Percentiles rank a stretch among this genome's conserved stretches.
Evolutionary conservation across 306 rosid genomes (phyloP).

Genomic region (Prunus campanulata): DNA sequence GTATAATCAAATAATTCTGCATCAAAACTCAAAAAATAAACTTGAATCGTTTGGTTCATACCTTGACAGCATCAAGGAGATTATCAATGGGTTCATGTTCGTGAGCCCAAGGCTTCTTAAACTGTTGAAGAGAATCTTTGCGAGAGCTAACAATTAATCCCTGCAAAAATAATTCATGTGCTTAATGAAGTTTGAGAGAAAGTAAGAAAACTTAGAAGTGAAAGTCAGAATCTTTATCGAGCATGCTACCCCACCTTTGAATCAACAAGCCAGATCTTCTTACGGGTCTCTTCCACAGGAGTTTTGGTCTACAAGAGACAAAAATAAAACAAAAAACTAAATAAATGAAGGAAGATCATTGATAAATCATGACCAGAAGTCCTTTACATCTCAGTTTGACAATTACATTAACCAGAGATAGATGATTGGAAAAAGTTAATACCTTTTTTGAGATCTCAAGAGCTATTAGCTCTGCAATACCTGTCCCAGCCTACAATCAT

Average conservation of each 20-base stretch:
- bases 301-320: conserved; percentile 46
- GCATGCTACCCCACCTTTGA: conserved; percentile 53
- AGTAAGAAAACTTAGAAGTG: neutral
- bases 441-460: conserved; percentile 83
- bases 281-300: conserved; percentile 79
- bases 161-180: conserved; percentile 38
- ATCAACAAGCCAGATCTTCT: conserved; percentile 92
- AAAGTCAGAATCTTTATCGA: neutral
- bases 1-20: neutral
- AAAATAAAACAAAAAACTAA: neutral
- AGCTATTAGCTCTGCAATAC: conserved; percentile 93
- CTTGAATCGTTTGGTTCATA: conserved; percentile 9
- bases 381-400: neutral
- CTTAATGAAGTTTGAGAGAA: neutral
- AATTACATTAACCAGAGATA: conserved; percentile 5
- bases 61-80: conserved; percentile 81
- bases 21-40: conserved; percentile 10
- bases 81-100: conserved; percentile 74
- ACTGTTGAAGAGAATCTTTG: conserved; percentile 77
- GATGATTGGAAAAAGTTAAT: neutral
- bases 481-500: conserved; percentile 80
- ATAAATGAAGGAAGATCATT: neutral
- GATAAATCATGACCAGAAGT: neutral
- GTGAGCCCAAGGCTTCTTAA: conserved; percentile 97
- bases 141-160: conserved; percentile 85